Evolutionary conservation across 805 yeast species (phyloP).

Genomic region (Isabelozyma gotoi): DNA sequence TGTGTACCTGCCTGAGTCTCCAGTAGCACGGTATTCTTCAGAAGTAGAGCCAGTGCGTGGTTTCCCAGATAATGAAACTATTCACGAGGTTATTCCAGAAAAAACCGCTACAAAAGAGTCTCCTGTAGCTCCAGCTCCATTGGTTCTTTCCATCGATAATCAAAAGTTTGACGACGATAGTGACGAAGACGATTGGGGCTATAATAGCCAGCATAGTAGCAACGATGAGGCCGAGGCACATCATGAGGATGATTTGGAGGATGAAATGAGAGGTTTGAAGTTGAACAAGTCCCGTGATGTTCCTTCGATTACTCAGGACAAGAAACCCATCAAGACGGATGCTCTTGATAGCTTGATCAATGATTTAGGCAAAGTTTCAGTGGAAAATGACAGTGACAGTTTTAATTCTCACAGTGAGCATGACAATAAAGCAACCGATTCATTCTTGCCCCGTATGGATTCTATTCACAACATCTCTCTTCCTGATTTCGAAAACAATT

Average conservation of each 20-base stretch:
- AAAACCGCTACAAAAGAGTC: neutral
- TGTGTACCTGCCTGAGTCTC: too few species aligned
- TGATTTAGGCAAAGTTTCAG: constrained; percentile 28
- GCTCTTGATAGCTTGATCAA: constrained; percentile 38
- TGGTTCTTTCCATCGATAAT: constrained; percentile 17
- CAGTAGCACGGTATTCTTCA: neutral
- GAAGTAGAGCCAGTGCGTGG: neutral
- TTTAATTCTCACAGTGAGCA: neutral
- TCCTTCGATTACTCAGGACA: constrained; percentile 2
- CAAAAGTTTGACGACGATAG: constrained; percentile 9
- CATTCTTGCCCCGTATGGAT: constrained; percentile 19
- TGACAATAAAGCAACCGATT: neutral
- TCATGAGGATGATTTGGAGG: constrained; percentile 5
- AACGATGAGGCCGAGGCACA: constrained; percentile 3
- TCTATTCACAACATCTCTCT: constrained; percentile 21
- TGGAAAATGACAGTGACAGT: constrained; percentile 5
- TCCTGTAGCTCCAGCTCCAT: constrained; percentile 12
- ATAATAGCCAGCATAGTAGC: constrained; percentile 20
- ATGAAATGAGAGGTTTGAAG: neutral
- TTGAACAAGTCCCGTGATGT: constrained; percentile 1
- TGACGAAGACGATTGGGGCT: constrained; percentile 28
- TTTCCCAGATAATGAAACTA: neutral
- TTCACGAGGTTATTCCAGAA: neutral
- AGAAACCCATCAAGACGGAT: constrained; percentile 18
- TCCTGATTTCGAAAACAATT: constrained; percentile 27